These are phyloP conservation scores for Phtheirospermum japonicum DNA, from an alignment of 257 asterid species.

Conservation along the genomic window DNA sequence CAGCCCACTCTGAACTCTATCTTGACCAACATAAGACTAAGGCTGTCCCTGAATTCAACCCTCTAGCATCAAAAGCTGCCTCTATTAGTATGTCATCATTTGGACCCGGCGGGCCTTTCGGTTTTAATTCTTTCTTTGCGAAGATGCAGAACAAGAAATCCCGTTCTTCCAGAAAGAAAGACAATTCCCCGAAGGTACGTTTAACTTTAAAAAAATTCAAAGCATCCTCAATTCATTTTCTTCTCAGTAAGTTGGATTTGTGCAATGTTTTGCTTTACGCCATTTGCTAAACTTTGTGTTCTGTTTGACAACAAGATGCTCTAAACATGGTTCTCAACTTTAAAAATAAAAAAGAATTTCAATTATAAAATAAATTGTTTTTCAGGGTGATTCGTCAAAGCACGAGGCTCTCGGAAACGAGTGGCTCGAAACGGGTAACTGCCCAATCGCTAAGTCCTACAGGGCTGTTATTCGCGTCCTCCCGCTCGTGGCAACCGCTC, in stretches of 20 bases:
- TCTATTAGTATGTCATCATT: conserved; percentile 73
- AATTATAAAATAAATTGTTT: background rate
- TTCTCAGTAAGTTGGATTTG: background rate
- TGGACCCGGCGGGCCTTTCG: conserved; percentile 79
- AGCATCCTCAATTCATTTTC: conserved; percentile 2
- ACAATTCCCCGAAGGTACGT: conserved; percentile 48
- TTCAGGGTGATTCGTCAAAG: conserved; percentile 56
- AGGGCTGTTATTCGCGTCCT: conserved; percentile 63
- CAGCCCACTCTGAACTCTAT: conserved; percentile 31
- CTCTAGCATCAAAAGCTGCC: conserved; percentile 66
- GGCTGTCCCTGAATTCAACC: conserved; percentile 48
- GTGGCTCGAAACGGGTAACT: conserved; percentile 69
- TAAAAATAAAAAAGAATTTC: too few species aligned
- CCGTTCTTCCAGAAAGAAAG: conserved; percentile 45
- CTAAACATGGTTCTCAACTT: too few species aligned
- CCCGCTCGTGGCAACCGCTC: conserved; percentile 66
- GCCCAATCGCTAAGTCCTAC: conserved; percentile 81
- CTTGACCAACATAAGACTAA: conserved; percentile 35
- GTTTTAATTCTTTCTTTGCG: conserved; percentile 59
- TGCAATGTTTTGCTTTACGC: background rate
- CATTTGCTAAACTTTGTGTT: conserved; percentile 9
- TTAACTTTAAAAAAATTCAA: background rate
- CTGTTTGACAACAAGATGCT: too few species aligned
- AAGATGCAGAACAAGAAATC: conserved; percentile 53
- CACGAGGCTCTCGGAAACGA: conserved; percentile 74